These are phyloP conservation scores for Diaporthe helianthi DNA, from an alignment of 2,329 filamentous ascomycete species.

Conservation along the genomic window DNA sequence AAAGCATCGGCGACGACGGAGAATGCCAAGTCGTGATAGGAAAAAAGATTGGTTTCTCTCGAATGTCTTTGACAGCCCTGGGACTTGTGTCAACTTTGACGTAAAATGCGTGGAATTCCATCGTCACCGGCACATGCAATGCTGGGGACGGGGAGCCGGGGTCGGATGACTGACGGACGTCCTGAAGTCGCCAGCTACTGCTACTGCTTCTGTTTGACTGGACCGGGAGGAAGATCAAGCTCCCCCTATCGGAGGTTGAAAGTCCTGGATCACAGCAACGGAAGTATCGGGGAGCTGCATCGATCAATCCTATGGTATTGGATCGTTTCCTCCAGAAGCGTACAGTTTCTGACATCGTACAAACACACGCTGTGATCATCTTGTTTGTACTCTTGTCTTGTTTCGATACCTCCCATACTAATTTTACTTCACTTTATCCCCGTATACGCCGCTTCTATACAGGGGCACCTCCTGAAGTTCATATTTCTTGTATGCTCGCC, in stretches of 20 bases:
- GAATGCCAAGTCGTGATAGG: not conserved
- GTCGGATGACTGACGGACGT: too few species aligned
- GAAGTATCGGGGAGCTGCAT: not conserved
- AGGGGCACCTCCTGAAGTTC: not conserved
- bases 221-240: not conserved
- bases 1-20: not conserved
- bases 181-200: not conserved
- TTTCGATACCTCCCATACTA: not conserved
- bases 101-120: too few species aligned
- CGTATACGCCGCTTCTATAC: not conserved
- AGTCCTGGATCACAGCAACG: not conserved
- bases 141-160: too few species aligned
- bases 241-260: too few species aligned
- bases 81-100: too few species aligned
- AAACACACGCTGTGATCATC: too few species aligned
- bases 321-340: not conserved
- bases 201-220: too few species aligned
- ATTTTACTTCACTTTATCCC: not conserved
- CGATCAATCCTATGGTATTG: not conserved
- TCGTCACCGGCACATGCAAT: not conserved
- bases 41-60: not conserved
- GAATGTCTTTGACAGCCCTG: not conserved
- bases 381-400: not conserved
- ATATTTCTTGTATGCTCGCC: not conserved
- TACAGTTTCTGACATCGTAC: too few species aligned